Conservation (phyloP, 2,329 filamentous ascomycete genomes). For the Hymenoscyphus infarciens region DNA sequence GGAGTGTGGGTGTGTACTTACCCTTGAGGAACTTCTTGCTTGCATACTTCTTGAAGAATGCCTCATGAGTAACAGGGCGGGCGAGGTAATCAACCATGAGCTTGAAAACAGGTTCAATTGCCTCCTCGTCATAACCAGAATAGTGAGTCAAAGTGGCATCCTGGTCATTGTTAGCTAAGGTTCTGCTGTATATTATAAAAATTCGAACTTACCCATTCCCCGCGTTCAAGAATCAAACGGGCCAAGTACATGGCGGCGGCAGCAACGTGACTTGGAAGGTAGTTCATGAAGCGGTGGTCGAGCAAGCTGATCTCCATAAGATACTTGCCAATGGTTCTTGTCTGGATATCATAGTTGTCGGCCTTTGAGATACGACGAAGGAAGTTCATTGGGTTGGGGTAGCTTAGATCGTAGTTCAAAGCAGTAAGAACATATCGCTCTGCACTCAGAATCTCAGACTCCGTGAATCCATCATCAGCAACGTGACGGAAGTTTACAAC, state of each 20-base stretch:
- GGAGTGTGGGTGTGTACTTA: constrained; percentile 44
- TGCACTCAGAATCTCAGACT: constrained; percentile 93
- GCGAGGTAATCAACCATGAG: constrained; percentile 97
- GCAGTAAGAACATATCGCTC: constrained; percentile 90
- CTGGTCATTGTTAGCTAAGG: constrained; percentile 42
- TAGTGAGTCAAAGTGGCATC: constrained; percentile 86
- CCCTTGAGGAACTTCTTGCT: constrained; percentile 99
- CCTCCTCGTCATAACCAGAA: constrained; percentile 86
- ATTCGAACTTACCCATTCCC: constrained; percentile 75
- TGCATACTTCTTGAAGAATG: constrained; percentile 99
- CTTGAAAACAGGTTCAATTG: constrained; percentile 87
- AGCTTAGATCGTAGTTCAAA: constrained; percentile 95
- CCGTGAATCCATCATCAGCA: constrained; percentile 92
- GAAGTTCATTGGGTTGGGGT: constrained; percentile 99
- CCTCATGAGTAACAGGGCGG: constrained; percentile 86
- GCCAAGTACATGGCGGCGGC: constrained; percentile 94
- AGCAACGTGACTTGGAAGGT: constrained; percentile 83
- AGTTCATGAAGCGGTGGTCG: constrained; percentile 89
- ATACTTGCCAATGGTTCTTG: constrained; percentile 95
- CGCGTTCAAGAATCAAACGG: constrained; percentile 83
- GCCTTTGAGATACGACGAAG: constrained; percentile 97
- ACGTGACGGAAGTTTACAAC: constrained; percentile 97
- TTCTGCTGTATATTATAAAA: background rate
- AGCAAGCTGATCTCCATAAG: constrained; percentile 94
- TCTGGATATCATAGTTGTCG: constrained; percentile 98